Evolutionary conservation across 1,284 basidiomycete genomes (phyloP), one percentile per base, ranked within the genome.

Genomic region (Apiotrichum domesticum): DNA sequence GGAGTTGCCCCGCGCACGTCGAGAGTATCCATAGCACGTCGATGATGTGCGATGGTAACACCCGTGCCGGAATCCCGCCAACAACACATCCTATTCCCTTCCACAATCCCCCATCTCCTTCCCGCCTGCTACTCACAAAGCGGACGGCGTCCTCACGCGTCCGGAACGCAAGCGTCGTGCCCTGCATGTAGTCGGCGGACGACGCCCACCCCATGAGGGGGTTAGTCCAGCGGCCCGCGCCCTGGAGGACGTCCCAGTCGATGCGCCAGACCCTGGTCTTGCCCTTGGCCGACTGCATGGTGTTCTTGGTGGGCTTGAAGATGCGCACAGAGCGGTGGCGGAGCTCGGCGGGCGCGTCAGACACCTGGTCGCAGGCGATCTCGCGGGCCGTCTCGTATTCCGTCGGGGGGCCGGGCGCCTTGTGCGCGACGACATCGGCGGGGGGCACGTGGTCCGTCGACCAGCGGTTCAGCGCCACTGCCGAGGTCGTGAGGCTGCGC

Each of bases 191-290:
- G 78, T 98, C 95, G 59, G 91, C 95, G 55, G 87, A 89, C 78
- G 86, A 88, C 1, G 93, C 93, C 84, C 85, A 98, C 55, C 95
- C 95, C 90, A 98, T 98, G 67, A 98, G 77, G n/a, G 92, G 91
- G 74, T 98, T 98, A 82, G 97, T 93, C 95, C 95, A 98, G 59
- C 95, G 83, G 11, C 89, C 93, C 37, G 83, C 86, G 45, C 93
- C 91, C 63, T 85, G 85, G 15, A 98, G 79, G 57, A 87, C 87
- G 69, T 98, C 95, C 81, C 87, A 98, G 78, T 98, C 95, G 69
- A 98, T 85, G 63, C 91, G 82, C 95, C 95, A 98, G 67, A 87
- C 84, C 66, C 87, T 84, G 29, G 86, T 86, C 78, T 95, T 94
- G 51, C 85, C 86, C 47, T 85, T 83, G 52, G 91, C 94, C 52